Base-by-base conservation (phyloP, 108 stramenopile species). In the Fragilariopsis cylindrus region DNA sequence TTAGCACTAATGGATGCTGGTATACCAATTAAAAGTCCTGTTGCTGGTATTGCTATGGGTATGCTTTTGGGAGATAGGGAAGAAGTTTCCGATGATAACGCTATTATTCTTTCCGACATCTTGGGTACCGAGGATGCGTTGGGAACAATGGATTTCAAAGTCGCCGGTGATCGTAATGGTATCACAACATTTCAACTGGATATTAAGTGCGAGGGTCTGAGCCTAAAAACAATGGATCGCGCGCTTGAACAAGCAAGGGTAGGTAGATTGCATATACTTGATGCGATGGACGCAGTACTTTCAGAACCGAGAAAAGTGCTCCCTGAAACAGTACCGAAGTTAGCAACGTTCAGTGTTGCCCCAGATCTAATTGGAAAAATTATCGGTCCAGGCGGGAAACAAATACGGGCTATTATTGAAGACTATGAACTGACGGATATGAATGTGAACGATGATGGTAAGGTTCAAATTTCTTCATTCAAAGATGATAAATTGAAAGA, bases 1-100 rank as follows among this genome's bases (percentile, higher is more conserved):
- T 77, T 98, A 47, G 91, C 96, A 13, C 74, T 98, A 19, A 92
- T 98, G 94, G 96, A 98, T 76, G 97, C 97, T 58, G 98, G 98
- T 44, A 94, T 98, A 11, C 94, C 96, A 9, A 82, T 93, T 13
- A 87, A 88, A 64, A 79, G 71, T 44, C 81, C 89, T 7, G 81
- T 95, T 49, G 94, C 93, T 5, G 94, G 94, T 21, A 87, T 95
- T 73, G 92, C 94, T 21, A 93, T 97, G 92, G 94, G 92, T 45
- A 88, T 94, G 84, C 83, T 93, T 30, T 68, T 94, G 43, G 89
- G 72, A 12, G 87, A 90, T 56, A 84, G 79, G 57, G 74, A 72
- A 11, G 89, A 82, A 50, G 88, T 85, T 16, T 88, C 91, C 3
- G 88, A 90, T 69, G 87, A 90, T 65, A 87, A 90, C 66, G 87